Evolutionary conservation across 2,329 filamentous ascomycete species (phyloP).

Genomic region (Paecilomyces dactylethromorphus): DNA sequence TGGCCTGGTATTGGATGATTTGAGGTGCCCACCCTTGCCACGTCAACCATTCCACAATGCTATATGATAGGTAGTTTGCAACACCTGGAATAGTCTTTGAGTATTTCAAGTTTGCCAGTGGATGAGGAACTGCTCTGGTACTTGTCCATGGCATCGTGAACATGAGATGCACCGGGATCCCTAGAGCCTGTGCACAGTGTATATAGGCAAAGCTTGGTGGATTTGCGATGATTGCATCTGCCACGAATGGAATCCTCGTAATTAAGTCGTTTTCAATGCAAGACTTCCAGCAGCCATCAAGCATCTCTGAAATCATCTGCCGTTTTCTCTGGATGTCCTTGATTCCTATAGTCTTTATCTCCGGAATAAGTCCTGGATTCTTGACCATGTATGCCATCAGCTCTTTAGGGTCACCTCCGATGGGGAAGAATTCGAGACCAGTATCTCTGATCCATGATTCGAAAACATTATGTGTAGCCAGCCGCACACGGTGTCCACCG

Average conservation of each 20-base stretch:
- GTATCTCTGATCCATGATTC: not conserved
- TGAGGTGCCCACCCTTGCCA: conserved; percentile 27
- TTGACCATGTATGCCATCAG: conserved; percentile 49
- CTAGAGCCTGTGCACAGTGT: conserved; percentile 27
- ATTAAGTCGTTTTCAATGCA: conserved; percentile 65
- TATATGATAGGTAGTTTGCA: conserved; percentile 42
- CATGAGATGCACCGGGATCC: conserved; percentile 29
- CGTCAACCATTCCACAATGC: conserved; percentile 42
- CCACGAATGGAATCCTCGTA: conserved; percentile 20
- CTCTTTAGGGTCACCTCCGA: conserved; percentile 50
- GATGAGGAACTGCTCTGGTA: conserved; percentile 37
- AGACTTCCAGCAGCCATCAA: conserved; percentile 72
- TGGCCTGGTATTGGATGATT: not conserved
- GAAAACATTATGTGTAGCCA: conserved; percentile 42
- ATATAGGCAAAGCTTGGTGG: conserved; percentile 32
- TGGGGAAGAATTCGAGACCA: conserved; percentile 52
- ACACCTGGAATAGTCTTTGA: conserved; percentile 22
- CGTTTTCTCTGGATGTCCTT: not conserved
- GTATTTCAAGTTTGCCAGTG: conserved; percentile 41
- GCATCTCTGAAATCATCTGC: conserved; percentile 60
- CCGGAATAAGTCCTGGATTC: conserved; percentile 38
- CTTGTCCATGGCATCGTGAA: conserved; percentile 46
- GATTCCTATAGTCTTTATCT: not conserved
- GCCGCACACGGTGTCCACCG: conserved; percentile 47
- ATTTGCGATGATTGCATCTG: conserved; percentile 32